Evolutionary conservation across 139 green algal species (phyloP).

Genomic region (Spirogloea muscicola): DNA sequence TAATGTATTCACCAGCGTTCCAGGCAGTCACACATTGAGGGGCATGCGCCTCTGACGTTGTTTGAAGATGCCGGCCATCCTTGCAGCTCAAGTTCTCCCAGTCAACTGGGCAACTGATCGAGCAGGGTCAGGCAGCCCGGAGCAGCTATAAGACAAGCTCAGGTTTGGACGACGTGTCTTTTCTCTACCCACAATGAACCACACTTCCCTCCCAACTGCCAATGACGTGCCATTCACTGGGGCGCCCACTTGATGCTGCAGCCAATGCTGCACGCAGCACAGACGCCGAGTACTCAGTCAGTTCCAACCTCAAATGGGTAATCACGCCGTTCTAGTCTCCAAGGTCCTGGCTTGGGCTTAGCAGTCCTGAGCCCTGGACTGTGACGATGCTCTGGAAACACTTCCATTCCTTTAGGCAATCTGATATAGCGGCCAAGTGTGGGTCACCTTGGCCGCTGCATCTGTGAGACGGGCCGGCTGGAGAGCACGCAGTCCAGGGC

Average conservation of each 20-base stretch:
- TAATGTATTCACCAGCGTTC: too few species aligned
- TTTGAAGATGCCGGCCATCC: too few species aligned
- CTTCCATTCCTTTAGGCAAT: neutral
- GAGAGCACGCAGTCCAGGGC: conserved; percentile 63
- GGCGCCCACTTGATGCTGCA: conserved; percentile 33
- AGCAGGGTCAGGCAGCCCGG: too few species aligned
- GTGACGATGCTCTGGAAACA: neutral
- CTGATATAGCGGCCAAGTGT: conserved; percentile 1
- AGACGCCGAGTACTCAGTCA: neutral
- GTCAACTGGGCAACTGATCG: too few species aligned
- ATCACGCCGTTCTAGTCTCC: neutral
- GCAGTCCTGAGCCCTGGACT: neutral
- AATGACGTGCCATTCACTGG: too few species aligned
- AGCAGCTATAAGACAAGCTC: too few species aligned
- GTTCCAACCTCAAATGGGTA: neutral
- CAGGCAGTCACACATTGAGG: too few species aligned
- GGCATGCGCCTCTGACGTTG: too few species aligned
- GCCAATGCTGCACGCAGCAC: conserved; percentile 3
- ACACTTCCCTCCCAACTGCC: too few species aligned
- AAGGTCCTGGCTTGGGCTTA: neutral
- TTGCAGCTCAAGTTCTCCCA: too few species aligned
- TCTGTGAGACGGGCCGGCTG: conserved; percentile 28
- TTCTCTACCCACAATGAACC: too few species aligned
- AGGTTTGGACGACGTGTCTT: too few species aligned
- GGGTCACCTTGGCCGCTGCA: conserved; percentile 35